A percentile compares a stretch with the other conserved stretches of the same genome.
Evolutionary conservation across 768 basidiomycete species (phyloP).

Genomic region (Amanita exitialis): DNA sequence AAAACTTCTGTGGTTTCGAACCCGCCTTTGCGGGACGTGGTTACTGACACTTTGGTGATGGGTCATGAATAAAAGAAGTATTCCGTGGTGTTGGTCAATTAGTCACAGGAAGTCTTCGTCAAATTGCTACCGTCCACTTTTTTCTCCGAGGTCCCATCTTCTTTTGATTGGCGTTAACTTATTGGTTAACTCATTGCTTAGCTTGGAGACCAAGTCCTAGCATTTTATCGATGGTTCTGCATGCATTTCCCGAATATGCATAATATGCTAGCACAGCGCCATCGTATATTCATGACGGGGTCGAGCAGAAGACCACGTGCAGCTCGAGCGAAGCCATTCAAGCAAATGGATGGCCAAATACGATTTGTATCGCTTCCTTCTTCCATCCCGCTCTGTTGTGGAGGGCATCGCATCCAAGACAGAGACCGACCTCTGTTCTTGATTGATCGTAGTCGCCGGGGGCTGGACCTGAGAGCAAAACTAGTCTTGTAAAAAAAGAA

Average conservation of each 20-base stretch:
- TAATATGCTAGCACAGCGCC: neutral
- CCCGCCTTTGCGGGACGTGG: neutral
- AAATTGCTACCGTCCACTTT: neutral
- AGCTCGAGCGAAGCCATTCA: neutral
- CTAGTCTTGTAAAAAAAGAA: conserved; percentile 2
- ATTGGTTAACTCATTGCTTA: neutral
- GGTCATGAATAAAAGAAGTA: neutral
- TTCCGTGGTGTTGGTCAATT: neutral
- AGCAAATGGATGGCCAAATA: neutral
- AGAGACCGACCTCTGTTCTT: neutral
- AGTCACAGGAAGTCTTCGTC: conserved; percentile 2
- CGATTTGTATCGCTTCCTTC: conserved; percentile 4
- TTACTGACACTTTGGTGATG: neutral
- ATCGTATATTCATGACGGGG: neutral
- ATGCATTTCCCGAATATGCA: neutral
- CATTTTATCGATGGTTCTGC: neutral
- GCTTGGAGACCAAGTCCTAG: neutral
- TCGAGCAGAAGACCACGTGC: conserved; percentile 1
- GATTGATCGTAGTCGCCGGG: neutral
- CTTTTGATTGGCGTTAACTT: conserved; percentile 3
- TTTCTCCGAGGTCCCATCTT: conserved; percentile 1
- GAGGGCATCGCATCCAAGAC: conserved; percentile 1
- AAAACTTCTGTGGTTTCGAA: neutral
- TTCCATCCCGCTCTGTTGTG: conserved; percentile 4
- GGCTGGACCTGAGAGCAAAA: conserved; percentile 5